Percentiles rank a stretch among this genome's conserved stretches.
phyloP scores from a whole-genome alignment of 1,139 yeast genomes.

The Diutina mesorugosa region DNA sequence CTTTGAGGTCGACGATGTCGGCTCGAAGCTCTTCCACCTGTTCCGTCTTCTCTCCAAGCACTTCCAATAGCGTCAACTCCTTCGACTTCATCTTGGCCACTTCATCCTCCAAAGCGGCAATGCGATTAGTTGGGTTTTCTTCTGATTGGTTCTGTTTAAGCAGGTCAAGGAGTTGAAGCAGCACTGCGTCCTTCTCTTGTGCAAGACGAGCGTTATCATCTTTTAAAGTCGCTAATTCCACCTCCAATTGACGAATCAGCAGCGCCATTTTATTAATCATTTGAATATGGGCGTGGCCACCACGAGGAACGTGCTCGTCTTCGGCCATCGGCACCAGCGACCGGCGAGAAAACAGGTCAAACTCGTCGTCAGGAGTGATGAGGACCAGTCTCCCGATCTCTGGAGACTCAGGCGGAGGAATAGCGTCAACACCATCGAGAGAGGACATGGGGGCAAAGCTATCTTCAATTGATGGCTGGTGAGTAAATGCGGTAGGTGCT shows the following conservation, averaged over 20 bases:
- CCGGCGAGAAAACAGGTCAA: not conserved
- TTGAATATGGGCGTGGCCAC: conserved; percentile 27
- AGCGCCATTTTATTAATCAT: conserved; percentile 61
- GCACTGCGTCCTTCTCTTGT: conserved; percentile 46
- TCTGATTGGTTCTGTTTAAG: conserved; percentile 38
- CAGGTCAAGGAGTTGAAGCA: conserved; percentile 43
- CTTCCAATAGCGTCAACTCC: conserved; percentile 53
- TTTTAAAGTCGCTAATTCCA: conserved; percentile 53
- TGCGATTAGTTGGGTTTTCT: conserved; percentile 18
- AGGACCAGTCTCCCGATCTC: not conserved
- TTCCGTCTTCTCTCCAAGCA: conserved; percentile 85
- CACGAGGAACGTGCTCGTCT: conserved; percentile 4
- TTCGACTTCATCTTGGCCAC: conserved; percentile 25
- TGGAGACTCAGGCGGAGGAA: not conserved
- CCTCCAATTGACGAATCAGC: conserved; percentile 66
- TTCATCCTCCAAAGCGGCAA: conserved; percentile 21
- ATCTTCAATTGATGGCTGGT: not conserved
- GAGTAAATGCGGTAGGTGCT: not conserved
- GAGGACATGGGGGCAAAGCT: not conserved
- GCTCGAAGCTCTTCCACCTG: conserved; percentile 74
- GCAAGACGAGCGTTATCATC: conserved; percentile 48
- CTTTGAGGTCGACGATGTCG: conserved; percentile 81
- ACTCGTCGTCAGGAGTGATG: not conserved
- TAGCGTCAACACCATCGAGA: not conserved
- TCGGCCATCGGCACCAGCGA: not conserved